Percentiles rank a stretch among this genome's conserved stretches.
phyloP scores from a whole-genome alignment of 2,329 filamentous ascomycete species.

The Fusarium beomiforme region DNA sequence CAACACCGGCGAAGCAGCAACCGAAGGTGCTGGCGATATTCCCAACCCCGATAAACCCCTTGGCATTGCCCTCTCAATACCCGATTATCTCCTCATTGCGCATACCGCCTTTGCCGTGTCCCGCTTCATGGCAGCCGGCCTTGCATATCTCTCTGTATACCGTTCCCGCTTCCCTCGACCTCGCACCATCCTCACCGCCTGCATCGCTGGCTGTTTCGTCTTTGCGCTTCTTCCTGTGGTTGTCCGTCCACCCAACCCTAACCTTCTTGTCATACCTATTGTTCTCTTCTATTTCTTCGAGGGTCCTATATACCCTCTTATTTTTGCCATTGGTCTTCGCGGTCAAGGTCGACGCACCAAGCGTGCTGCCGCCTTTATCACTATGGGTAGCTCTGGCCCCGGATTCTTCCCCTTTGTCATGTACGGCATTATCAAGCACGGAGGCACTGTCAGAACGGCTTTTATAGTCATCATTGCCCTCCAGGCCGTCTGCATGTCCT shows the following conservation, averaged over 20 bases:
- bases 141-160: slow-evolving; percentile 68
- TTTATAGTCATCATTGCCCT: slow-evolving; percentile 71
- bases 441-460: slow-evolving; percentile 70
- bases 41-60: slow-evolving; percentile 49
- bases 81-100: slow-evolving; percentile 76
- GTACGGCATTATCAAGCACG: slow-evolving; percentile 70
- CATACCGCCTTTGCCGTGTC: slow-evolving; percentile 79
- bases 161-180: slow-evolving; percentile 68
- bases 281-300: slow-evolving; percentile 82
- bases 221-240: slow-evolving; percentile 60
- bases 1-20: slow-evolving; percentile 32
- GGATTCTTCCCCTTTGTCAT: slow-evolving; percentile 80
- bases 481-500: slow-evolving; percentile 57
- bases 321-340: slow-evolving; percentile 81
- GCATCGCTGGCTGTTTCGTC: slow-evolving; percentile 69
- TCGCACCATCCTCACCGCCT: slow-evolving; percentile 73
- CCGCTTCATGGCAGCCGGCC: slow-evolving; percentile 72
- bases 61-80: slow-evolving; percentile 62
- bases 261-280: slow-evolving; percentile 67
- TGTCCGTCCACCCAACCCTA: slow-evolving; percentile 55
- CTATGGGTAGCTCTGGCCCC: slow-evolving; percentile 78
- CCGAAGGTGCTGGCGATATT: slow-evolving; percentile 41
- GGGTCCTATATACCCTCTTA: slow-evolving; percentile 83
- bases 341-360: slow-evolving; percentile 85
- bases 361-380: slow-evolving; percentile 79